Conservation (phyloP, 495 filamentous ascomycete genomes). For the Podospora fimiseda region DNA sequence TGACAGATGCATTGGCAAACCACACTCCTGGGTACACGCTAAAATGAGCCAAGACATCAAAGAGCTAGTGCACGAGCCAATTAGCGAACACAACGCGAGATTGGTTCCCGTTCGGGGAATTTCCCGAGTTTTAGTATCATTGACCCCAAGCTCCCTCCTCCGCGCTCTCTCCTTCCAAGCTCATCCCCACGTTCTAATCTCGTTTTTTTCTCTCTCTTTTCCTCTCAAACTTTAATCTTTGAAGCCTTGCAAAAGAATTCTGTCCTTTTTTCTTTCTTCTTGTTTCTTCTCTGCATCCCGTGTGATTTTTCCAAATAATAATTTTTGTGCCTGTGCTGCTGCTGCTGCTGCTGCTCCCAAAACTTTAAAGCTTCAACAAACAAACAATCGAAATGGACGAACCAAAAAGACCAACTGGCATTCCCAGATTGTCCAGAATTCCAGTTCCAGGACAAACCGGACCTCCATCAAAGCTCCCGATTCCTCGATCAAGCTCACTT, state of each 20-base stretch:
- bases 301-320: no score
- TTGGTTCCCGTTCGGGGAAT: not conserved
- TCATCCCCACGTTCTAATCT: not conserved
- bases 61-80: not conserved
- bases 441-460: constrained; percentile 21
- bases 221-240: no score
- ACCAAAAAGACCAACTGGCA: constrained; percentile 18
- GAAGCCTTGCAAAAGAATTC: no score
- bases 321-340: no score
- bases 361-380: no score
- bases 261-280: no score
- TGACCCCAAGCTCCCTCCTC: not conserved
- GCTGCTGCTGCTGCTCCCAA: no score
- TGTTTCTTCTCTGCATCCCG: no score
- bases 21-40: not conserved
- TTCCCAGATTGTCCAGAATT: constrained; percentile 27
- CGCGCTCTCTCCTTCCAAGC: no score
- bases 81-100: not conserved
- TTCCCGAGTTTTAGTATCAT: not conserved
- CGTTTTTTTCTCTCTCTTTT: no score
- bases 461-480: constrained; percentile 23
- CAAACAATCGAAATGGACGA: constrained; percentile 31
- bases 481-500: constrained; percentile 24
- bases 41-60: not conserved
- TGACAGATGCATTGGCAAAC: not conserved